Evolutionary conservation across 768 basidiomycete species (phyloP), one percentile per base, ranked within the genome.

Genomic region (Paxillus rubicundulus): DNA sequence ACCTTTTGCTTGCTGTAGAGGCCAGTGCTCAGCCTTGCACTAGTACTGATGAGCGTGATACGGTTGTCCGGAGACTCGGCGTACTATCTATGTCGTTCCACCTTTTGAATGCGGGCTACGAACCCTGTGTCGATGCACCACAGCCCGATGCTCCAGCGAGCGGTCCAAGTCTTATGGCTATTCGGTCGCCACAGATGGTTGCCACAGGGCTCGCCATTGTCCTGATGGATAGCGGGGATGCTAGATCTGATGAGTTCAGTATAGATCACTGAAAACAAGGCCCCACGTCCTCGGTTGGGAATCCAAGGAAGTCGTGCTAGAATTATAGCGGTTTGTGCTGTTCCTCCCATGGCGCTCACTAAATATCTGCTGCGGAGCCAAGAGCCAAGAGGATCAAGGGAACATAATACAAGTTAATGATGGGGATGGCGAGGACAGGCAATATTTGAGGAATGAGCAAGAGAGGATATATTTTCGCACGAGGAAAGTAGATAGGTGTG

Each of bases 391-490:
- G 24, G 24, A 24, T 24, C 24, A 24, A 24, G 24, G 24, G 24
- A 24, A 24, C 24, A 24, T 4, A 6, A 1, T 24, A 6, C 24
- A 24, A 24, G 24, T 37, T 37, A 13, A 5, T 37, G 36, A 37
- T 14, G 36, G 14, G n/a, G 36, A 16, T 13, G 36, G 33, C 33
- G 10, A 30, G 7, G 30, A 43, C 18, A 20, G 9, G 5, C 4
- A 43, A 37, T 65, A 64, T 62, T 65, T n/a, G n/a, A n/a, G 65
- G 65, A 66, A 50, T 53, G 36, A 44, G 53, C 60, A 2, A 62
- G 55, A 56, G 42, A 51, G 66, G 65, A 56, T 59, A 66, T 61
- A 28, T 54, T 60, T 66, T 67, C 64, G 18, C 60, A 47, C 65
- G 58, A 28, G 20, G 27, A 45, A 34, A 34, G 43, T 20, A 24